A percentile compares a stretch with the other conserved stretches of the same genome.
Evolutionary conservation across 208 protist genomes (phyloP).

Genomic region (Strigomonas culicis): DNA sequence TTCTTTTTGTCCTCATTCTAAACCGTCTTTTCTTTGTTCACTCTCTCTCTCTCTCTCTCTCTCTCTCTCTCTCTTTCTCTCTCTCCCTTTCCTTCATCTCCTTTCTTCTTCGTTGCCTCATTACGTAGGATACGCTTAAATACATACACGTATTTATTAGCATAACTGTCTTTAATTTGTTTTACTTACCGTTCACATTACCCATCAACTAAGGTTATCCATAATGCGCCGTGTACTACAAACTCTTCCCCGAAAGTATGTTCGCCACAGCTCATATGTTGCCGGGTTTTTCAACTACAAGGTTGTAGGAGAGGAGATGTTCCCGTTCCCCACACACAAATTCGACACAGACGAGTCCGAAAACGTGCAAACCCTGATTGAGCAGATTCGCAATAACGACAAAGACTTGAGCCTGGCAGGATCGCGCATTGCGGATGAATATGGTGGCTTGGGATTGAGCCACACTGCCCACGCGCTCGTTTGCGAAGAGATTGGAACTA

Average conservation of each 20-base stretch:
- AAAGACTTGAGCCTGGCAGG: slow-evolving; percentile 63
- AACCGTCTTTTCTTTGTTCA: slow-evolving; percentile 6
- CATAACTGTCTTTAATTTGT: slow-evolving; percentile 15
- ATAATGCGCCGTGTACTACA: slow-evolving; percentile 40
- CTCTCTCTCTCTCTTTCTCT: background rate
- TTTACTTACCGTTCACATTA: slow-evolving; percentile 7
- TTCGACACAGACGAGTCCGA: slow-evolving; percentile 75
- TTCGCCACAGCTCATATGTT: slow-evolving; percentile 58
- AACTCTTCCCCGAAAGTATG: slow-evolving; percentile 15
- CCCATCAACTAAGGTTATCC: background rate
- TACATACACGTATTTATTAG: too few species aligned
- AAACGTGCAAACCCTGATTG: slow-evolving; percentile 68
- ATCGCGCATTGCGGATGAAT: slow-evolving; percentile 70
- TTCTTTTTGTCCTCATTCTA: too few species aligned
- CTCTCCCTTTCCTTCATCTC: slow-evolving; percentile 1
- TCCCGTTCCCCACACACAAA: slow-evolving; percentile 74
- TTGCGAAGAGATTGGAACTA: slow-evolving; percentile 72
- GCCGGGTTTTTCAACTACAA: slow-evolving; percentile 86
- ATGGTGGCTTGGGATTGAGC: slow-evolving; percentile 75
- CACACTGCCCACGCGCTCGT: slow-evolving; percentile 77
- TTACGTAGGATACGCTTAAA: too few species aligned
- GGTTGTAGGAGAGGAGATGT: slow-evolving; percentile 59
- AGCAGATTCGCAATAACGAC: slow-evolving; percentile 62
- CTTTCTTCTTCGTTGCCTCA: background rate
- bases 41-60: background rate